Evolutionary conservation across 345 rosid genomes (phyloP), one percentile per base, ranked within the genome.

Genomic region (Lepidium sativum): DNA sequence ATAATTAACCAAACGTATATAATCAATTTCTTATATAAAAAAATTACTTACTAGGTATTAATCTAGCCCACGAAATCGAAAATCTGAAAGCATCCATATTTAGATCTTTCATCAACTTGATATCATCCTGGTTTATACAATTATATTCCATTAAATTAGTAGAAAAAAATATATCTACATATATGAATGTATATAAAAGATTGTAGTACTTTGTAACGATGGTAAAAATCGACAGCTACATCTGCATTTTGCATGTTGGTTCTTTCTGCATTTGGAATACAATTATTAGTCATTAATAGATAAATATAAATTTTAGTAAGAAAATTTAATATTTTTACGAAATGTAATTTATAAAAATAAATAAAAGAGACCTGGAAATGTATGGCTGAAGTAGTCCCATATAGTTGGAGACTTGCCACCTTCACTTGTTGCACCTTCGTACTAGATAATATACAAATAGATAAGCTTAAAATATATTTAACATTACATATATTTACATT

Each of bases 21-120:
- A 15, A 2, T 32, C 15, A n/a, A n/a, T 1, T 7, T 3, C 0
- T 4, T 2, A 2, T 1, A 29, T 15, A 17, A 5, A 53, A n/a
- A 32, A 53, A 9, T 16, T 6, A 53, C 72, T 63, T 69, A 81
- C 85, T 51, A 0, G 85, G 85, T 33, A 80, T 45, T 29, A 83
- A 33, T 72, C 83, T 60, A 9, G 85, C 31, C 87, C 87, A 81
- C 6, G 85, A 79, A 17, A 83, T 79, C 9, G 85, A 83, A 44
- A 81, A 73, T 70, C 82, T 61, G 35, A 74, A 81, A 49, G 82
- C 81, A 61, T 83, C 83, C 58, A 81, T 60, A 11, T 78, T 78
- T 69, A 80, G 69, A 39, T 80, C 77, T 60, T 80, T 83, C 76
- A 81, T 79, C 33, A 79, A 55, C 34, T 73, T 42, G 1, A 83